Conservation (phyloP, 495 filamentous ascomycete species). For the Cercophora scortea region DNA sequence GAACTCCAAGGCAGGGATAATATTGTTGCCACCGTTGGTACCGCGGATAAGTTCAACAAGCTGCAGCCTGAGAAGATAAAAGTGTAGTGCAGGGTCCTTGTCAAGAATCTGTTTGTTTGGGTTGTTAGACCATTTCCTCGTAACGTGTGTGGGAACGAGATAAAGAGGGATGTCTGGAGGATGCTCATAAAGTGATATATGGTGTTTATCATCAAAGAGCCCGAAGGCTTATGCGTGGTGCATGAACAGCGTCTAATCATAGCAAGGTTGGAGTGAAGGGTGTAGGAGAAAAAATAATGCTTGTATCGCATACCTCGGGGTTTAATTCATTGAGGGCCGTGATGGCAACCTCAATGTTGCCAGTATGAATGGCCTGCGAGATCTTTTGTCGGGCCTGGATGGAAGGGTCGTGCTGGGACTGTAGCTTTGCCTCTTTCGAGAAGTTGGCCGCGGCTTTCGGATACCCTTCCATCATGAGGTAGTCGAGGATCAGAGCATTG, state of each 20-base stretch:
- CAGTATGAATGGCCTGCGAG: constrained; percentile 69
- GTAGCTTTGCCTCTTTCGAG: constrained; percentile 84
- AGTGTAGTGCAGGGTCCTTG: constrained; percentile 74
- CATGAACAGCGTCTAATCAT: constrained; percentile 99
- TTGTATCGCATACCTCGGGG: constrained; percentile 62
- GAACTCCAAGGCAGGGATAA: constrained; percentile 76
- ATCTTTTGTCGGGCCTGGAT: constrained; percentile 76
- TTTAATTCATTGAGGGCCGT: constrained; percentile 83
- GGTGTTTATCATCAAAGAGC: constrained; percentile 88
- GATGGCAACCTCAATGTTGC: constrained; percentile 78
- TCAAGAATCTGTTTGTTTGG: constrained; percentile 66
- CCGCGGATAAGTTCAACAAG: constrained; percentile 85
- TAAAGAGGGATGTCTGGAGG: background rate
- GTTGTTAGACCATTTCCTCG: constrained; percentile 10
- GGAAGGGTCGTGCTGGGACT: constrained; percentile 57
- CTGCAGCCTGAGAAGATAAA: constrained; percentile 82
- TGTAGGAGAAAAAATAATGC: background rate
- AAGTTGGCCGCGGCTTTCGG: constrained; percentile 90
- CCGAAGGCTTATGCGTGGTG: constrained; percentile 95
- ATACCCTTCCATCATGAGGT: constrained; percentile 92
- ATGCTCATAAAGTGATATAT: constrained; percentile 80
- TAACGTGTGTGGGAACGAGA: background rate
- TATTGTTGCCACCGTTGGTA: constrained; percentile 62
- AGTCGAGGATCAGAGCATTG: constrained; percentile 93
- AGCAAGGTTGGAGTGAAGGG: constrained; percentile 33